Conservation (phyloP, 306 rosid species). For the Medicago lupulina region DNA sequence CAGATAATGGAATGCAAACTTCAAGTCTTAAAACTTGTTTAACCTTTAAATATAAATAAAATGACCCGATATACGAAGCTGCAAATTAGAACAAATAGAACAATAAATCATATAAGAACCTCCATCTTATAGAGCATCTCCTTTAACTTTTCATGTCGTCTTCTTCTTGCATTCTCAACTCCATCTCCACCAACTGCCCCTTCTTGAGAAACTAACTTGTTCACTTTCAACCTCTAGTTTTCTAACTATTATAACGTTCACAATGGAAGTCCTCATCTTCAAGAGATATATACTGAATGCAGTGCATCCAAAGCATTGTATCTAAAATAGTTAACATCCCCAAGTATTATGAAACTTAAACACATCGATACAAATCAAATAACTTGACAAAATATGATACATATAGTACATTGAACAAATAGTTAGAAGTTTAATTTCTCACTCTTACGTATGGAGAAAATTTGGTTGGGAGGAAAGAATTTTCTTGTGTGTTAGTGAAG, state of each 20-base stretch:
- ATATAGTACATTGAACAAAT: slow-evolving; percentile 14
- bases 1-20: no score
- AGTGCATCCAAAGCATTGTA: slow-evolving; percentile 90
- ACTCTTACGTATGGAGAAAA: no score
- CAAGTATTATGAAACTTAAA: slow-evolving; percentile 31
- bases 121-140: slow-evolving; percentile 30
- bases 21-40: no score
- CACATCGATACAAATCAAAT: slow-evolving; percentile 1
- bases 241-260: slow-evolving; percentile 74
- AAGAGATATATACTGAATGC: slow-evolving; percentile 67
- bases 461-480: no score
- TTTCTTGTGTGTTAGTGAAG: no score
- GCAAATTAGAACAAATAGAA: no score
- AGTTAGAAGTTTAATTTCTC: no score
- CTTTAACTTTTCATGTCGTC: slow-evolving; percentile 81
- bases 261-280: slow-evolving; percentile 92
- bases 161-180: slow-evolving; percentile 83
- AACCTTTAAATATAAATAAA: no score
- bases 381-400: slow-evolving; percentile 12
- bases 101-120: no score
- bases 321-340: slow-evolving; percentile 48
- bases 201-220: slow-evolving; percentile 83
- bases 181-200: slow-evolving; percentile 90
- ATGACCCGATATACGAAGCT: no score
- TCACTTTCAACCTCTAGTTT: slow-evolving; percentile 87